Evolutionary conservation across 75 land plant genomes (phyloP), one percentile per base, ranked within the genome.

Genomic region (Sequoiadendron giganteum): DNA sequence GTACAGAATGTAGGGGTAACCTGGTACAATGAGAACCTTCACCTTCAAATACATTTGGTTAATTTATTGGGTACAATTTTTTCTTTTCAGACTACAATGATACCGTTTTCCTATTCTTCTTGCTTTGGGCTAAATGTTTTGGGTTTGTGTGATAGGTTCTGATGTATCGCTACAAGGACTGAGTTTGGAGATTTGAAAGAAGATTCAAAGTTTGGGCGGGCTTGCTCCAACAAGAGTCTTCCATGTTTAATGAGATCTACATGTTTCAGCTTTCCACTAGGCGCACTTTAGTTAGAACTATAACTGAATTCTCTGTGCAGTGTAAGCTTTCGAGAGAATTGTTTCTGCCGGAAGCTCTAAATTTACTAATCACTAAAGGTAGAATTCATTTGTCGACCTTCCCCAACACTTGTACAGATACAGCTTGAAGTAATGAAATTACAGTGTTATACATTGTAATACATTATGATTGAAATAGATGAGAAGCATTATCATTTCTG

Each of bases 111-210:
- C 42, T 65, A 65, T 65, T 7, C 10, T 65, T 65, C n/a, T 65
- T 65, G 30, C n/a, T 65, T 65, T 28, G 70, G 28, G 70, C n/a
- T 65, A 65, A 65, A 25, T 65, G 70, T 25, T 65, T 65, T 25
- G 70, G 70, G 70, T 30, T 65, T 28, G 21, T 18, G 40, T 79
- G 42, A 79, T 79, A 79, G 82, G 82, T 79, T 25, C 28, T 79
- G 82, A 42, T 79, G 82, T 79, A 79, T 79, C 82, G 82, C 82
- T 79, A 42, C 82, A 79, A 79, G 47, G 82, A 79, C 82, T 79
- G 82, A 42, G n/a, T 25, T 19, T 42, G 25, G 82, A 25, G 28
- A 79, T 39, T 18, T 10, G 25, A 42, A 21, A 79, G 45, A 79
- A 79, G 38, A 19, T 19, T 79, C 82, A 79, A 79, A 42, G 19